Percentiles rank a stretch among this genome's conserved stretches.
Evolutionary conservation across 352 stramenopile genomes (phyloP).

Genomic region (Pythium dissimile): DNA sequence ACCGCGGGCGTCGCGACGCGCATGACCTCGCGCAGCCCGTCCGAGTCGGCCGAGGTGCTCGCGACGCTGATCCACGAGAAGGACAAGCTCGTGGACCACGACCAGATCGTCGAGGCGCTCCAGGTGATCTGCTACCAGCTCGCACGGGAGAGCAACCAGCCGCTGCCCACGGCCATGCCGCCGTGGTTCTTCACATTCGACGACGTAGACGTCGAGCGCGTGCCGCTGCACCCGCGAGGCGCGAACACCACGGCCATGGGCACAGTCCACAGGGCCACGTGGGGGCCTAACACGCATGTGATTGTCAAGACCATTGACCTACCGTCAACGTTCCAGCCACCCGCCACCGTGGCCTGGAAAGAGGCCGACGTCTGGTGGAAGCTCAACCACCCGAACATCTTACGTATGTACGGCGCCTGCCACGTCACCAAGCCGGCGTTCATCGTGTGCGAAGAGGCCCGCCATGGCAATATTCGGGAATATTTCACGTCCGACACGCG

Average conservation of each 20-base stretch:
- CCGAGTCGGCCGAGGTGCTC: constrained; percentile 15
- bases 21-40: not conserved
- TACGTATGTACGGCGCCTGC: constrained; percentile 34
- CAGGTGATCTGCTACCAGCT: constrained; percentile 18
- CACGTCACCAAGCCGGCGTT: constrained; percentile 26
- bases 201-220: constrained; percentile 14
- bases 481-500: constrained; percentile 14
- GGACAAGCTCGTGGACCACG: constrained; percentile 7
- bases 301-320: constrained; percentile 23
- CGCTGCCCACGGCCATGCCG: constrained; percentile 10
- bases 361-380: constrained; percentile 31
- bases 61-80: constrained; percentile 14
- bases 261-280: constrained; percentile 15
- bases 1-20: constrained; percentile 8
- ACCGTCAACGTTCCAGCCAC: not conserved
- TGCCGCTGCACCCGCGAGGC: not conserved
- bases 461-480: constrained; percentile 19
- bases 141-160: constrained; percentile 10
- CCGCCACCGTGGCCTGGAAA: constrained; percentile 3
- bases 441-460: constrained; percentile 31
- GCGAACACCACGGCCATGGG: constrained; percentile 3
- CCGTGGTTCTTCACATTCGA: constrained; percentile 27
- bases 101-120: constrained; percentile 10
- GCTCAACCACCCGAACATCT: constrained; percentile 33
- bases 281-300: constrained; percentile 8